Evolutionary conservation across 345 rosid genomes (phyloP), one percentile per base, ranked within the genome.

Genomic region (Murraya koenigii): DNA sequence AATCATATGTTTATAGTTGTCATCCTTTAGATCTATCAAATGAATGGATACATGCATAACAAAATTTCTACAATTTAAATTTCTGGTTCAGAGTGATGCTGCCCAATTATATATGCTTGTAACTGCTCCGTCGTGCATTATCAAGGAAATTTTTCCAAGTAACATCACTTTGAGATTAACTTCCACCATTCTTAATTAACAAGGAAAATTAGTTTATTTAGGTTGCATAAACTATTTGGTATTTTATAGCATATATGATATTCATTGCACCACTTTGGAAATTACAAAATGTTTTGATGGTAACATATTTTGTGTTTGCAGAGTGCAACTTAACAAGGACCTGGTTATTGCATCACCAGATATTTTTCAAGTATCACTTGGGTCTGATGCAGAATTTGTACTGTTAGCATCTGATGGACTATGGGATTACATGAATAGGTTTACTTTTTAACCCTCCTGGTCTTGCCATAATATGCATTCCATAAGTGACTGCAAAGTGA

Each of bases 371-470:
- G 83, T 88, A 65, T 63, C 90, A 74, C 87, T 95, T 20, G 92
- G 88, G 32, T 84, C 94, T 20, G 99, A 92, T 84, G 89, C 89
- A 71, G 99, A 93, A 66, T 92, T 95, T 81, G 65, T 95, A 64
- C 41, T 95, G 44, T 81, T 95, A 79, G 99, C 97, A 79, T 90
- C 98, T 78, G 99, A 95, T 82, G 97, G 98, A 69, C 80, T 95
- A 75, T 93, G 98, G 98, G 98, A 95, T 88, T 95, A 92, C 87
- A 90, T 95, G 82, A 90, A 86, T 62, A 90, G 96, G 99, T 94
- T 52, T 63, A 28, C 62, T 30, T 1, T 20, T 55, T 71, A 73
- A 49, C 59, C 44, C 59, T 67, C 67, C 15, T 55, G 6, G 59
- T 72, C 62, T 78, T 55, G 25, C 8, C 41, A 3, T 61, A n/a